phyloP scores from a whole-genome alignment of 257 asterid species.

The Lavandula angustifolia region DNA sequence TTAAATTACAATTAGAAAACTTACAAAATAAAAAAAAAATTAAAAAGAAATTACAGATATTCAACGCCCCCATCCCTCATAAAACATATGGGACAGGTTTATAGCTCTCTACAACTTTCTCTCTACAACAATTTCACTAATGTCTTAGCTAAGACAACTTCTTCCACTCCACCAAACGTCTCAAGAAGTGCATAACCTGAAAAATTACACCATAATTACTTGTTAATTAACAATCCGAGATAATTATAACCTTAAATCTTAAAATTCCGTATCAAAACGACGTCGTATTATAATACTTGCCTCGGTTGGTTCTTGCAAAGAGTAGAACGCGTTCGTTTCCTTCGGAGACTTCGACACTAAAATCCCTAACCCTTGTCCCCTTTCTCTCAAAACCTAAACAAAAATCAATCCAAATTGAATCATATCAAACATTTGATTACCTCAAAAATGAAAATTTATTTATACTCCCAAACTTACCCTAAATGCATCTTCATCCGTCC shows the following conservation, averaged over 20 bases:
- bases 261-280: no score
- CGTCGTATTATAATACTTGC: slow-evolving; percentile 34
- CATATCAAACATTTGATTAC: not conserved
- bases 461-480: slow-evolving; percentile 38
- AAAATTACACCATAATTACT: not conserved
- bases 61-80: slow-evolving; percentile 28
- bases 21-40: slow-evolving; percentile 3
- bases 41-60: slow-evolving; percentile 30
- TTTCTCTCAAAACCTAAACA: slow-evolving; percentile 52
- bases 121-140: slow-evolving; percentile 9
- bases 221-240: not conserved
- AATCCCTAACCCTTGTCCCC: slow-evolving; percentile 79
- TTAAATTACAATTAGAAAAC: slow-evolving; percentile 16
- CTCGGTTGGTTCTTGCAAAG: slow-evolving; percentile 80
- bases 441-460: not conserved
- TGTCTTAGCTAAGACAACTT: slow-evolving; percentile 40
- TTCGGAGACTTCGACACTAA: slow-evolving; percentile 67
- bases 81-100: slow-evolving; percentile 41
- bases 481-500: slow-evolving; percentile 85
- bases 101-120: slow-evolving; percentile 2
- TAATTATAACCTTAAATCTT: no score
- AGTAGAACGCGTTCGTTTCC: slow-evolving; percentile 68
- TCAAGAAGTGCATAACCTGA: slow-evolving; percentile 41
- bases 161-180: slow-evolving; percentile 77
- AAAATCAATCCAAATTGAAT: not conserved